A percentile compares a stretch with the other conserved stretches of the same genome.
phyloP scores from a whole-genome alignment of 345 rosid genomes.

The Salix udensis region DNA sequence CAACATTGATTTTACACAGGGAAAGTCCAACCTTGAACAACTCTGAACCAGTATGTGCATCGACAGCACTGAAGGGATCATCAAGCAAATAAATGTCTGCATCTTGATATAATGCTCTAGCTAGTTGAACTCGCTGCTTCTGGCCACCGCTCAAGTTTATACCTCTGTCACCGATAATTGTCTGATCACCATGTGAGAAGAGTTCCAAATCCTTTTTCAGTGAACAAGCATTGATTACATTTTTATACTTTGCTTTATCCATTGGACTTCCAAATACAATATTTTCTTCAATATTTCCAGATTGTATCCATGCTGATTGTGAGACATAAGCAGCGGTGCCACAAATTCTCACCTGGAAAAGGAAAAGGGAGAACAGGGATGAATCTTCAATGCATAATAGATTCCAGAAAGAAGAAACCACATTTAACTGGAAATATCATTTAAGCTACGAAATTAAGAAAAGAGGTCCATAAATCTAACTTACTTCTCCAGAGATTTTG shows the following conservation, averaged over 20 bases:
- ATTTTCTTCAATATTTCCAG: constrained; percentile 98
- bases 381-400: constrained; percentile 12
- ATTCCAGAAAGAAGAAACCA: constrained; percentile 1
- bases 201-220: constrained; percentile 92
- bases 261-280: constrained; percentile 93
- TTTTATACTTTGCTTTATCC: constrained; percentile 91
- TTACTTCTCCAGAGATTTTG: constrained; percentile 92
- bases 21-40: constrained; percentile 69
- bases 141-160: constrained; percentile 99
- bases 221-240: constrained; percentile 88
- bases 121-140: constrained; percentile 98
- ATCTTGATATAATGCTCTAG: constrained; percentile 98
- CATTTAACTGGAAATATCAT: constrained; percentile 9
- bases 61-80: constrained; percentile 99
- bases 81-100: constrained; percentile 96
- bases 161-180: constrained; percentile 99
- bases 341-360: constrained; percentile 78
- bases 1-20: constrained; percentile 2
- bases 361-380: constrained; percentile 18
- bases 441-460: constrained; percentile 9
- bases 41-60: constrained; percentile 98
- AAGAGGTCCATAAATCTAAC: constrained; percentile 31
- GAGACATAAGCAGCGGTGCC: constrained; percentile 96
- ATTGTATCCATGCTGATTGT: constrained; percentile 99
- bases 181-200: constrained; percentile 97